Base-by-base conservation (phyloP, 192 early-diverging fungal species). In the Coemansia sp. region DNA sequence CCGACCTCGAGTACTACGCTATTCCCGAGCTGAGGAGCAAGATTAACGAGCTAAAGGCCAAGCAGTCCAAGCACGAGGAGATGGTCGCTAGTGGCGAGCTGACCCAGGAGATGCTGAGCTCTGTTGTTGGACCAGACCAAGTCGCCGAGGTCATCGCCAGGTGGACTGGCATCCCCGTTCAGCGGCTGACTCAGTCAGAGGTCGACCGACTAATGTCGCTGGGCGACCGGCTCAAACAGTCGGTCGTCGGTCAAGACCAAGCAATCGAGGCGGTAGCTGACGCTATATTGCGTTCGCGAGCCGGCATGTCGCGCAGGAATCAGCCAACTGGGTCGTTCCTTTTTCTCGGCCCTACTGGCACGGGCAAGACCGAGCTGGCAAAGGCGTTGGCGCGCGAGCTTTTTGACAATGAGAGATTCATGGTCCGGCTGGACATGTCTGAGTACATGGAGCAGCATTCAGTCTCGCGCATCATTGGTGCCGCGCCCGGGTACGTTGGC, bases 341-440 rank as follows among this genome's bases (percentile, higher is more conserved):
- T 54, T 99, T 99, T 76, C 82, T 99, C 2, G 97, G 97, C 1
- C 93, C 95, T 2, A 98, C 95, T 11, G 97, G 97, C 73, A 91
- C 92, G 0, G 97, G 97, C 29, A 99, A 99, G 70, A 93, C 88
- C 2, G 90, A 93, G 74, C 74, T 90, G 41, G 86, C 85, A 62
- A 91, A 91, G 67, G 84, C 87, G 7, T 76, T 93, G 34, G 91
- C 90, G 14, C 74, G 88, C 48, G 91, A 96, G 69, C 85, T 99
- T 29, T 98, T 98, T 70, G 95, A 99, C 73, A 91, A 95, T 62
- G 93, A 98, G 68, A 95, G 94, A 70, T 88, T 87, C 54, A 90
- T 99, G 65, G 85, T 98, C 24, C 89, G 97, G 0, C 83, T 99
- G n/a, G 97, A 99, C 68, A 99, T 99, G 97, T 90, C 89, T 38